Base-by-base conservation (phyloP, 2,329 filamentous ascomycete species). In the Calonectria crousiana region DNA sequence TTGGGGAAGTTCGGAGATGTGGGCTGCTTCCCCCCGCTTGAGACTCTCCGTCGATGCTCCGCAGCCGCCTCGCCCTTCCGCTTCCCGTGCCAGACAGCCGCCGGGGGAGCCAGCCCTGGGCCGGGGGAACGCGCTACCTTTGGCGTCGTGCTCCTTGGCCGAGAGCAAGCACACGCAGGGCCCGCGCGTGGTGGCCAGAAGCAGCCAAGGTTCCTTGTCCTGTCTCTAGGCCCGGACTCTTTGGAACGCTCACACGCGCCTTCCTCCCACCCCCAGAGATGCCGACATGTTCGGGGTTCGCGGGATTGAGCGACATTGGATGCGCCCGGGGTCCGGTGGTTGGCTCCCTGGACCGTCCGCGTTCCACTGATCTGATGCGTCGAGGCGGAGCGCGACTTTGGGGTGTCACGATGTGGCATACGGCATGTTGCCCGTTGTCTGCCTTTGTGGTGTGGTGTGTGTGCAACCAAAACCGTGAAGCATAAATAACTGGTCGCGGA, bases 401-500 rank as follows among this genome's bases (percentile, higher is more conserved):
- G 51, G 68, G 68, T 70, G 68, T 70, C 68, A 70, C 68, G 44
- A 70, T 65, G 32, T 49, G 38, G 60, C 60, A 65, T 41, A 23
- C 68, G 68, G 68, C 68, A 70, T 64, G 58, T 53, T 64, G 56
- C 56, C 68, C 68, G 68, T 60, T 44, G 26, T 49, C 47, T 34
- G 41, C 60, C 60, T 44, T 71, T 77, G 71, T 73, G 71, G 58
- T 72, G 44, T 52, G 41, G 26, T 36, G 44, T 32, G 36, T 30
- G 51, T 58, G 44, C 66, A 60, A 58, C 74, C n/a, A 41, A 18
- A 75, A 53, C 34, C 72, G 67, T 60, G 66, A 73, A 80, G 73
- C 79, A 81, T 81, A 81, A 81, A 81, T 81, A 81, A 77, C 77
- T 75, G 73, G 68, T 72, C 58, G 71, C 72, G 72, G 74, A 53